Evolutionary conservation across 768 basidiomycete genomes (phyloP), one percentile per base, ranked within the genome.

Genomic region (Amanita polypyramis): DNA sequence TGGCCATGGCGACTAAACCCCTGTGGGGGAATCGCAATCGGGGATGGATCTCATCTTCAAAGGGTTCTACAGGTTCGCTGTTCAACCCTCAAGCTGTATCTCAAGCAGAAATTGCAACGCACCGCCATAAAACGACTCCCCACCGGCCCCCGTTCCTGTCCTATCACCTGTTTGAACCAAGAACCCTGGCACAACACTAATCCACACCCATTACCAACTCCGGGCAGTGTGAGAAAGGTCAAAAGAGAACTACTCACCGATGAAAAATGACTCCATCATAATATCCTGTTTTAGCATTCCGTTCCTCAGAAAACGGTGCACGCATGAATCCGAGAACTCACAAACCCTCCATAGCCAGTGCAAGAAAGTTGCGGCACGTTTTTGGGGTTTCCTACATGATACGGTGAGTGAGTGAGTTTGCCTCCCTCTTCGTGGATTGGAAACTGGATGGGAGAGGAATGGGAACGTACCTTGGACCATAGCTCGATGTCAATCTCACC

Each of bases 201-300:
- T 10, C 15, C 32, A 35, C 37, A 57, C 29, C 25, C 21, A 8
- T 23, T 6, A 17, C 38, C 30, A 45, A 15, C 34, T 5, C 10
- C 19, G 14, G 46, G 14, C 27, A 29, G 33, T 32, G 36, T 6
- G 29, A 20, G n/a, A n/a, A n/a, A n/a, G n/a, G n/a, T n/a, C n/a
- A 7, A 34, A 42, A 39, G 8, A 14, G n/a, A 34, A 27, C 9
- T 4, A 38, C 64, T 19, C 58, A 87, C 86, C 94, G 79, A 65
- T 96, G 93, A 56, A 97, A 97, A 40, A 95, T 87, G 46, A 92
- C 85, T 29, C 88, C 87, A 51, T 98, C 95, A 65, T 97, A 98
- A 64, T 96, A 97, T 6, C 95, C 93, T 94, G 57, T 34, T 1
- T 20, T 30, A 51, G n/a, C 29, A n/a, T 14, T 25, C 11, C 38